These are phyloP conservation scores for Inonotus obliquus DNA, from an alignment of 1,284 basidiomycete genomes.

Conservation along the genomic window DNA sequence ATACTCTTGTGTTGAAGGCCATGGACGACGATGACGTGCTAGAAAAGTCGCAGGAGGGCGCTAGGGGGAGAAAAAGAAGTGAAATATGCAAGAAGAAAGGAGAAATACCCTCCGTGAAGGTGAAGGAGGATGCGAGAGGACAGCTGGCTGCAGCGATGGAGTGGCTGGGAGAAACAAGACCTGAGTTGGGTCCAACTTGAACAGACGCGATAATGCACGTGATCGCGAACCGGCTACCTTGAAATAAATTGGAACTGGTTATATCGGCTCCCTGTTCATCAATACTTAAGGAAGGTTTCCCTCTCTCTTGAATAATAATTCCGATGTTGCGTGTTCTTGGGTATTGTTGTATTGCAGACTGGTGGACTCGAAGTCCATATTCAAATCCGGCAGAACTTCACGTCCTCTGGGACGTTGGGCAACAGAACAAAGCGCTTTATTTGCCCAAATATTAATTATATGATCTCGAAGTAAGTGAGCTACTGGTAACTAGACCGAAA, in stretches of 20 bases:
- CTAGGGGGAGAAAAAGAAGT: constrained; percentile 4
- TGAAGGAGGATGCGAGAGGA: constrained; percentile 16
- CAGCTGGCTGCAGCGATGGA: constrained; percentile 20
- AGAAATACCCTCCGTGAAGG: constrained; percentile 21
- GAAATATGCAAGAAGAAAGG: constrained; percentile 30
- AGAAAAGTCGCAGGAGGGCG: not conserved
- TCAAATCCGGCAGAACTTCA: no score
- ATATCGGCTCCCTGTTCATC: not conserved
- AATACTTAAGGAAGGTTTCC: constrained; percentile 5
- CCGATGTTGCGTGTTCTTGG: not conserved
- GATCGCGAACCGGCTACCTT: constrained; percentile 4
- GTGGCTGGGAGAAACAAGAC: constrained; percentile 4
- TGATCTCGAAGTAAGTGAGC: no score
- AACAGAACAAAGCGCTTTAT: not conserved
- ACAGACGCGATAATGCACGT: constrained; percentile 8
- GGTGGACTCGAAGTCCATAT: no score
- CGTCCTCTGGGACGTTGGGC: not conserved
- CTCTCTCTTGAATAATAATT: not conserved
- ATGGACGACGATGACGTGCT: not conserved
- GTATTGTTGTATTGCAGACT: no score
- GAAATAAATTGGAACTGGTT: not conserved
- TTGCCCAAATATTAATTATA: no score
- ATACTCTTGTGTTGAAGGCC: constrained; percentile 18
- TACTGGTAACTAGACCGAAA: no score
- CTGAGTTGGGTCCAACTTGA: constrained; percentile 8